A percentile compares a stretch with the other conserved stretches of the same genome.
phyloP scores from a whole-genome alignment of 306 rosid species.

The Echinosophora koreensis region DNA sequence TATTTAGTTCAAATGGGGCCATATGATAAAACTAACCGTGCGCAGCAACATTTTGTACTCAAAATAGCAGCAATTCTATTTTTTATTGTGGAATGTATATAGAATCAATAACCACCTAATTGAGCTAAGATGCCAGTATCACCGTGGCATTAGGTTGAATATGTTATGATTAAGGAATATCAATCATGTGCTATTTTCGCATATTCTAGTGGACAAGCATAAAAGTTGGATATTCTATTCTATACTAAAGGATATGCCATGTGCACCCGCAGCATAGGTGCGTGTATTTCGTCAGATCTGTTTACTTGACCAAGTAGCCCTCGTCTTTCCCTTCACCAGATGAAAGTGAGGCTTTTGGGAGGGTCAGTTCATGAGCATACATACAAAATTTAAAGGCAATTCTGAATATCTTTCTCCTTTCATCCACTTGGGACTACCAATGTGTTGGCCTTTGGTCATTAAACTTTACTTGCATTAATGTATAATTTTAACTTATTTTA shows the following conservation, averaged over 20 bases:
- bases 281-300: constrained; percentile 5
- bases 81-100: neutral
- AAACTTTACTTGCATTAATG: constrained; percentile 5
- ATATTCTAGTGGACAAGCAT: constrained; percentile 68
- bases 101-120: constrained; percentile 26
- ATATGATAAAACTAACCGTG: neutral
- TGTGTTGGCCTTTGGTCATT: constrained; percentile 18
- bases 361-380: neutral
- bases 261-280: neutral
- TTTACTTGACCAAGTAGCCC: constrained; percentile 46
- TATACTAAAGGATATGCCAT: constrained; percentile 56
- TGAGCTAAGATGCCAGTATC: constrained; percentile 33
- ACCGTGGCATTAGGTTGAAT: constrained; percentile 19
- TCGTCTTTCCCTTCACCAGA: neutral
- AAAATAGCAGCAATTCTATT: neutral
- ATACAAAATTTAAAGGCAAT: neutral
- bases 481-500: neutral
- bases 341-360: neutral
- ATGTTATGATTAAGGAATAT: constrained; percentile 40
- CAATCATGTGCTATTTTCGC: constrained; percentile 54
- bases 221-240: constrained; percentile 75
- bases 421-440: neutral
- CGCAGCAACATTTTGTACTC: constrained; percentile 4
- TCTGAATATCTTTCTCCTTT: neutral
- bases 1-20: neutral